Evolutionary conservation across 208 protist genomes (phyloP).

Genomic region (Leishmania guyanensis): DNA sequence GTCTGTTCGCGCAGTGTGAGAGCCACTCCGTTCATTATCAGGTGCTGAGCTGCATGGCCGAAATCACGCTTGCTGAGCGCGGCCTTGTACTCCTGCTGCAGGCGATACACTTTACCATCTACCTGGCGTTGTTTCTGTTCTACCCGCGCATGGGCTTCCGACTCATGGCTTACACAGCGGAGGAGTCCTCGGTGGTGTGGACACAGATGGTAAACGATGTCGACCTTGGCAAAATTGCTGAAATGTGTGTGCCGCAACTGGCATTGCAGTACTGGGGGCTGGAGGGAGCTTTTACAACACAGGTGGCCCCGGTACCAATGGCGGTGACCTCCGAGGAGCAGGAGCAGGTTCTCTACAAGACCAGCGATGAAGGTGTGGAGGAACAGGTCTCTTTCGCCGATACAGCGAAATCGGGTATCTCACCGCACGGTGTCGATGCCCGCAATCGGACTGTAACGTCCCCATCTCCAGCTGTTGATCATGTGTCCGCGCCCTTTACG

Average conservation of each 20-base stretch:
- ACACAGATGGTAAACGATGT: slow-evolving; percentile 89
- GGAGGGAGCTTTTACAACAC: slow-evolving; percentile 29
- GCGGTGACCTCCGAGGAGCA: slow-evolving; percentile 6
- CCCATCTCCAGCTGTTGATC: background rate
- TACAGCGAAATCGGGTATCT: background rate
- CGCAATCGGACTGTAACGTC: background rate
- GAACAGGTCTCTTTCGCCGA: background rate
- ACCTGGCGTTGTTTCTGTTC: slow-evolving; percentile 50
- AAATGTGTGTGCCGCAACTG: slow-evolving; percentile 42
- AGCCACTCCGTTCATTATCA: slow-evolving; percentile 65
- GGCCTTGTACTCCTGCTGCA: slow-evolving; percentile 54
- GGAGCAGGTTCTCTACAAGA: slow-evolving; percentile 4
- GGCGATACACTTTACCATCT: slow-evolving; percentile 50
- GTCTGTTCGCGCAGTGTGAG: slow-evolving; percentile 63
- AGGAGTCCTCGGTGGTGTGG: slow-evolving; percentile 85
- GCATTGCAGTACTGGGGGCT: slow-evolving; percentile 76
- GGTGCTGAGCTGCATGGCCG: slow-evolving; percentile 62
- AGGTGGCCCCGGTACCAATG: slow-evolving; percentile 30
- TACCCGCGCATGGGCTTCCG: slow-evolving; percentile 78
- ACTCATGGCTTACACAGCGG: slow-evolving; percentile 70
- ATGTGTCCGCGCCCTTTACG: background rate
- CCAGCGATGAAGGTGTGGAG: background rate
- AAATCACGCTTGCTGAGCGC: slow-evolving; percentile 62
- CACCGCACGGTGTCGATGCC: background rate
- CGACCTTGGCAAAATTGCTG: slow-evolving; percentile 70